Base-by-base conservation (phyloP, 2,329 filamentous ascomycete species). In the Pseudogymnoascus sp. region DNA sequence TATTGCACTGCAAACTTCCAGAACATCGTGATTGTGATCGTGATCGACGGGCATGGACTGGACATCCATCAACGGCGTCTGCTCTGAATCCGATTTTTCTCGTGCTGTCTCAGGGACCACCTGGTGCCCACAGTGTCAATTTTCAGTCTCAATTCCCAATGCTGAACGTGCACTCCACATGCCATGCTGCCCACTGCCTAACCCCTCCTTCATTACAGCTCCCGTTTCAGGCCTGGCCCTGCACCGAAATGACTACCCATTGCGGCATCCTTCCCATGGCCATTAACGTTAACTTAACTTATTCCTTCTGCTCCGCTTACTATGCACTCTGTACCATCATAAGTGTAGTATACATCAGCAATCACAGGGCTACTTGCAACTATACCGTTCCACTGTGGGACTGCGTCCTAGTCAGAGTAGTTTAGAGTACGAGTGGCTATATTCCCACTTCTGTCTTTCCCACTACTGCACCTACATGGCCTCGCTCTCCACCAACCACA, bases 391-490 rank as follows among this genome's bases (percentile, higher is more conserved):
- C 44, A 50, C 44, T 54, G 44, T 54, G 44, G 44, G 44, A 54
- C 44, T 29, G n/a, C n/a, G 44, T 33, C 44, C 44, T 33, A n/a
- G 44, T 6, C 26, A 33, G 44, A 54, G 44, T 31, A 33, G 44
- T 29, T 54, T 29, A 54, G 44, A 54, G 26, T 9, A 33, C 29
- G n/a, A 54, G 44, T 54, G 26, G 26, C 44, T 31, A n/a, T 54
- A n/a, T 54, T 54, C 47, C 47, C 47, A 54, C 29, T 54, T 54
- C 47, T 33, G 11, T 54, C 47, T 33, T 33, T 54, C 47, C 44
- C 47, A 54, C 47, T 54, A 54, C 47, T 54, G 47, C 47, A 54
- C 47, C 47, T 54, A 17, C 26, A 54, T 54, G 44, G 44, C 44
- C 44, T 54, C 26, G 26, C 44, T 54, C 44, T 54, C 26, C 26